These are phyloP conservation scores for Aeschynomene evenia DNA, from an alignment of 306 rosid species.

Conservation along the genomic window DNA sequence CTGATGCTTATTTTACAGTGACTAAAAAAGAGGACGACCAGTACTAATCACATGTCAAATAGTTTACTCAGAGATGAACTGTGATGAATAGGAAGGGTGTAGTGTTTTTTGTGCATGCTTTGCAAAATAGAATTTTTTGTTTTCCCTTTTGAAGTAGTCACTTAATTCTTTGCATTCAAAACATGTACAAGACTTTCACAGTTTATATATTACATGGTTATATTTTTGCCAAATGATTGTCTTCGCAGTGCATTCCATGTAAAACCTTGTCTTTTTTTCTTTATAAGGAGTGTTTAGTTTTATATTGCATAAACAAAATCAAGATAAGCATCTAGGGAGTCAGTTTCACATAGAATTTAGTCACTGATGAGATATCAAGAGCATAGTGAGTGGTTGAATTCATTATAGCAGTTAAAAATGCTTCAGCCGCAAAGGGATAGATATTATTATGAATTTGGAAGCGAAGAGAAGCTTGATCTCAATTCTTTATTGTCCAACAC, in stretches of 20 bases:
- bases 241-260: neutral
- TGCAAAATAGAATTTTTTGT: conserved; percentile 12
- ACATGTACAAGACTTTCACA: conserved; percentile 20
- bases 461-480: no score
- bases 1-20: neutral
- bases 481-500: no score
- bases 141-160: neutral
- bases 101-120: conserved; percentile 17
- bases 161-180: conserved; percentile 41
- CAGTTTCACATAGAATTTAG: no score
- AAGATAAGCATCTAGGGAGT: no score
- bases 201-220: neutral
- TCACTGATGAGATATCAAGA: no score
- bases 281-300: no score
- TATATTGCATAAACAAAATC: no score
- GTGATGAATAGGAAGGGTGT: conserved; percentile 33
- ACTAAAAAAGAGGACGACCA: conserved; percentile 17
- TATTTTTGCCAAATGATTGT: conserved; percentile 19
- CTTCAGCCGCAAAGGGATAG: no score
- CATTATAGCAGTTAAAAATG: no score
- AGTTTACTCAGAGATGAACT: conserved; percentile 25
- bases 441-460: no score
- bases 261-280: neutral
- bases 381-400: no score
- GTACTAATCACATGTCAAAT: conserved; percentile 32